Percentiles rank a stretch among this genome's conserved stretches.
These are phyloP conservation scores for Carex pumila DNA, from an alignment of 176 grass and related monocot species.

Conservation along the genomic window DNA sequence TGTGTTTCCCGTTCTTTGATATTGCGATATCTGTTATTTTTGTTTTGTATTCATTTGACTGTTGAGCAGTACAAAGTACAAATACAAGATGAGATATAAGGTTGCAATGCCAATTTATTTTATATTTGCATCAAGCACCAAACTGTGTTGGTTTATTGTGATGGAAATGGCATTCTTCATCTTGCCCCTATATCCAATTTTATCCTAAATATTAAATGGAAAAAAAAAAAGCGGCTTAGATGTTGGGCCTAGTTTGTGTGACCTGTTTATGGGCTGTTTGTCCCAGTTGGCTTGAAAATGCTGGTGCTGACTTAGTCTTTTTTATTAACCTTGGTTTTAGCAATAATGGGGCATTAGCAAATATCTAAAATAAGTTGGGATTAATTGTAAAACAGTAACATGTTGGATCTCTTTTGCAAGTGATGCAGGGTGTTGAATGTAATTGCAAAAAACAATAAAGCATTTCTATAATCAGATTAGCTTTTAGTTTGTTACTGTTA, in stretches of 20 bases:
- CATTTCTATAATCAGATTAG: neutral
- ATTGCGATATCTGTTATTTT: constrained; percentile 2
- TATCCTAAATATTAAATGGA: neutral
- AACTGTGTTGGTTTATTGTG: neutral
- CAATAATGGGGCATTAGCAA: neutral
- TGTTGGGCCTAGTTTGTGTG: neutral
- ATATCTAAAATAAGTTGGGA: neutral
- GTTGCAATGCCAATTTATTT: neutral
- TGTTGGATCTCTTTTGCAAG: neutral
- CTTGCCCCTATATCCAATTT: neutral
- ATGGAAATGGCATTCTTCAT: neutral
- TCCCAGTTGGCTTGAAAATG: neutral
- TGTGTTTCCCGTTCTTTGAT: neutral
- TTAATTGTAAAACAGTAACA: neutral
- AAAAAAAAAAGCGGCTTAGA: neutral
- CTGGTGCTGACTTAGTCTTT: neutral
- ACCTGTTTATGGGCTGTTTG: neutral
- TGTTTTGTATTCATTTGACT: neutral
- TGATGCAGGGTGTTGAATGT: neutral
- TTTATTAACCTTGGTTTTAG: neutral
- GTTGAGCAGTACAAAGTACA: neutral
- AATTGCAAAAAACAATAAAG: neutral
- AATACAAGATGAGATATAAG: neutral
- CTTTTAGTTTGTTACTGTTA: neutral
- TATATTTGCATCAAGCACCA: neutral